Base-by-base conservation (phyloP, 1,284 basidiomycete species). In the Melampsora larici-populina region DNA sequence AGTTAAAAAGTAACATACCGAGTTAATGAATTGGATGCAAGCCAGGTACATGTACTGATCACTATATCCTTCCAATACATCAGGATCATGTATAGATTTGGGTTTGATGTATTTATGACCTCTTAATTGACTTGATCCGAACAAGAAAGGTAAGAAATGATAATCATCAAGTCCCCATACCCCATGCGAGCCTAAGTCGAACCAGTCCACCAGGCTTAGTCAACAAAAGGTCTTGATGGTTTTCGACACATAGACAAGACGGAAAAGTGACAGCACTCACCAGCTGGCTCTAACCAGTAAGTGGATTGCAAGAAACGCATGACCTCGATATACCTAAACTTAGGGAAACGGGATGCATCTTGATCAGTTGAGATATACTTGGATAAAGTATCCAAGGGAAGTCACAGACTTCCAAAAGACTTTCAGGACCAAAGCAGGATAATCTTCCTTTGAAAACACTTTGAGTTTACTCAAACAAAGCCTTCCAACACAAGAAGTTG, bases 161-260 rank as follows among this genome's bases (percentile, higher is more conserved):
- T 98, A 99, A 83, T 99, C 96, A 82, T 99, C 96, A 70, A 99
- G 86, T 0, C 97, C 97, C 93, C 96, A 99, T 0, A 98, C 97
- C 0, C 96, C 96, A 84, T 98, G 96, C 9, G 94, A 97, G 2
- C 82, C 82, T 81, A 26, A 17, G 40, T 43, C 17, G 11, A 43
- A 9, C 40, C 40, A 11, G 40, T 43, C 13, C 40, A 13, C 40
- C 40, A 43, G 55, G n/a, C 26, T 58, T 58, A 8, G 55, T 58
- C 21, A 58, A 29, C n/a, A 11, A 24, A 43, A 40, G 1, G 48
- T 43, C 31, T 11, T 62, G 33, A 63, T 43, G 24, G 24, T 24
- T 6, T 18, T 63, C 40, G 29, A 72, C 29, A n/a, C 21, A 15
- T 31, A 21, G 46, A 29, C 36, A 63, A 73, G 18, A 24, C 8